Evolutionary conservation across 164 flowering plant species (phyloP).

Genomic region (Nymphaea colorata): DNA sequence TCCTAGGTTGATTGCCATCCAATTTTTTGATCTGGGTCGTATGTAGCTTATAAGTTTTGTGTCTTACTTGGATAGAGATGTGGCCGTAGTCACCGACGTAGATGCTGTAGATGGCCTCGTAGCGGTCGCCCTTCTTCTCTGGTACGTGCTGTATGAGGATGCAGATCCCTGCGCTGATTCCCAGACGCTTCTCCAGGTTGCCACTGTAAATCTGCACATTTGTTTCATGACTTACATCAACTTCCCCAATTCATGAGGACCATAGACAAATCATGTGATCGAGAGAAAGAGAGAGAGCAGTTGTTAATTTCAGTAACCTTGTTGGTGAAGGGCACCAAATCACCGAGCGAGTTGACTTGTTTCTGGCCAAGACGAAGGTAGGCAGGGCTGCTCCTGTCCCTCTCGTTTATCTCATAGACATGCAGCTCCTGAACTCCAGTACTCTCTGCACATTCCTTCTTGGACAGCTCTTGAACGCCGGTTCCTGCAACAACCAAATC

Average conservation of each 20-base stretch:
- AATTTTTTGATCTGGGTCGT: too few species aligned
- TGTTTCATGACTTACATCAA: too few species aligned
- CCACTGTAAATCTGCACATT: conserved; percentile 36
- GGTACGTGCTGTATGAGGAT: conserved; percentile 42
- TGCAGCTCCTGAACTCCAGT: conserved; percentile 32
- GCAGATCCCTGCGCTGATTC: conserved; percentile 52
- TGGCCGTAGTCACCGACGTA: conserved; percentile 74
- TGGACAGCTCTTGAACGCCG: too few species aligned
- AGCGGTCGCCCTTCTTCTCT: conserved; percentile 55
- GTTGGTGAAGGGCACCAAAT: conserved; percentile 61
- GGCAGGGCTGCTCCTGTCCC: conserved; percentile 64
- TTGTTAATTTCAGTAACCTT: conserved; percentile 12
- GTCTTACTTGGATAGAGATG: conserved; percentile 29
- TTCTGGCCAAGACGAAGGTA: conserved; percentile 46
- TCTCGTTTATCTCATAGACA: conserved; percentile 66
- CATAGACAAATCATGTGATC: too few species aligned
- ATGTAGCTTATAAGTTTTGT: background rate
- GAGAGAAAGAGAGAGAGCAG: too few species aligned
- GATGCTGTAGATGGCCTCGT: conserved; percentile 64
- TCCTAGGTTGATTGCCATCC: too few species aligned
- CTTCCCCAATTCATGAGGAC: too few species aligned
- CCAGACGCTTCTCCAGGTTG: conserved; percentile 43
- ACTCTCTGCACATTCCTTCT: too few species aligned
- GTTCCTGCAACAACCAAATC: too few species aligned
- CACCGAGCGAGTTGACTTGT: conserved; percentile 11